Evolutionary conservation across 441 rosid genomes (phyloP), one percentile per base, ranked within the genome.

Genomic region (Kokia cookei): DNA sequence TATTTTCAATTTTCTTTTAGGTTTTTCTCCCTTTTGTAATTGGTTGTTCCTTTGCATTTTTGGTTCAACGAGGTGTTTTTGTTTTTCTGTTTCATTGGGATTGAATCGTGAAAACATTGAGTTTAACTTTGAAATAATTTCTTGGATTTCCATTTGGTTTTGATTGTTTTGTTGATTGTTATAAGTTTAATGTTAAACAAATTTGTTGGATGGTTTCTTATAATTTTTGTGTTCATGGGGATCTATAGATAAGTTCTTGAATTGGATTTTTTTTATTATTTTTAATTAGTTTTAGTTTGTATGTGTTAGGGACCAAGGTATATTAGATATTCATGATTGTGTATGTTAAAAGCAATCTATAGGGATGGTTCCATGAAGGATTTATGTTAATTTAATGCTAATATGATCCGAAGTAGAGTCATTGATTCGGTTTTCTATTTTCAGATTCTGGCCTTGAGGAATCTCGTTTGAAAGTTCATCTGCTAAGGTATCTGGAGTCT

Each of bases 381-480:
- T 65, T 22, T 35, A 43, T 65, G 51, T 40, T 17, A 19, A 40
- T 11, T 22, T 22, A 22, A 65, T 65, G 69, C 27, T 43, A 43
- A 65, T 6, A 45, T 35, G 32, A 68, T 68, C 60, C 17, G 29
- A 68, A 50, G 8, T 7, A 17, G 72, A 9, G 15, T 27, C 72
- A 51, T 29, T 51, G 47, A n/a, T 48, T 29, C 61, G 42, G 72
- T 73, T 40, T 76, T 45, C 70, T 75, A 51, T 73, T 63, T 80
- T 70, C 70, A 78, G 73, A 74, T 67, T 76, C 75, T 72, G 76
- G 74, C 58, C 71, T 77, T 77, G 11, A 26, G 73, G 82, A 75
- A 59, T 80, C 65, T 66, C 57, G 65, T 69, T 59, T 24, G 55
- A 32, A 69, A 53, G 32, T 60, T 60, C 27, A 35, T 27, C 17